Evolutionary conservation across 208 protist species (phyloP), one percentile per base, ranked within the genome.

Genomic region (Naegleria gruberi): DNA sequence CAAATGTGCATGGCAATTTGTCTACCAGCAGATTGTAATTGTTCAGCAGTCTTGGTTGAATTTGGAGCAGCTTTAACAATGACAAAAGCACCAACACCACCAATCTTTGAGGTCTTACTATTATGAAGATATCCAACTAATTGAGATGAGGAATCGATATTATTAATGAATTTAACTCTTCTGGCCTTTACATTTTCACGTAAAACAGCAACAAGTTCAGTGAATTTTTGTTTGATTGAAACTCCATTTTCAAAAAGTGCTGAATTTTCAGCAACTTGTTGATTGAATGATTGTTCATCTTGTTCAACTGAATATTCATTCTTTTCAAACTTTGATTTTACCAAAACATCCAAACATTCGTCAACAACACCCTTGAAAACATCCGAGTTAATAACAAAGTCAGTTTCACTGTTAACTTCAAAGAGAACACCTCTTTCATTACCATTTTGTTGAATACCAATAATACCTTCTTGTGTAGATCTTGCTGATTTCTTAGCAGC

Each of bases 401-500:
- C 96, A 0, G 96, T 98, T 83, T 98, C 95, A 90, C 93, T 95
- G 92, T 95, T 96, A 77, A 98, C 89, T 44, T 90, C 89, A 15
- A 94, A 95, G 19, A 97, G 93, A 65, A 96, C 93, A 34, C 93
- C 95, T 0, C 92, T 94, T 6, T 94, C 94, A 42, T 94, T 94
- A 17, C 88, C 89, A 41, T 81, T 85, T n/a, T 92, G 93, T n/a
- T 95, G 91, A 89, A 94, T 96, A 30, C 96, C 95, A 45, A 96
- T 93, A 90, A 95, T 94, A 87, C 96, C 96, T 89, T 97, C 93
- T 89, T 94, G 92, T 30, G 96, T 96, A 81, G 94, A 92, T 88
- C 96, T 95, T 55, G 94, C 92, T 26, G 91, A 92, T 90, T 97
- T 97, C 91, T 96, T 96, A 91, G 95, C 93, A n/a, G 96, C 95